These are phyloP conservation scores for Protomyces lactucae-debilis DNA, from an alignment of 1,139 yeast species.

Conservation along the genomic window DNA sequence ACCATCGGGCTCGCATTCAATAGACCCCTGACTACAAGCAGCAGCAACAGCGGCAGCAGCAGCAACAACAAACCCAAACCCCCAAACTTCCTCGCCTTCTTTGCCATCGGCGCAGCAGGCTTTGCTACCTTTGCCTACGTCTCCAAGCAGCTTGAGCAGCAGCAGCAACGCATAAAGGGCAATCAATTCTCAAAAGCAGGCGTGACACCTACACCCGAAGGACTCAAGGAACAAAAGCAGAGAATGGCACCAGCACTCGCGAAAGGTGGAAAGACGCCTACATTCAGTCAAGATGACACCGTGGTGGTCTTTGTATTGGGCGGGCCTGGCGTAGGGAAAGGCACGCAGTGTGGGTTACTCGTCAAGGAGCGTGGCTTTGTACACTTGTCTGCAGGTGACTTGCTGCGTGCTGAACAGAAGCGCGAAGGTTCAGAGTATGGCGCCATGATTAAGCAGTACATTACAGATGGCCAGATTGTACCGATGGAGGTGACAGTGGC, in stretches of 20 bases:
- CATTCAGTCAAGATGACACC: constrained; percentile 22
- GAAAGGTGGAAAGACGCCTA: constrained; percentile 9
- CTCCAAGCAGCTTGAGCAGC: neutral
- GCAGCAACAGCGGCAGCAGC: too few relatives aligned
- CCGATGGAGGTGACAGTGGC: constrained; percentile 95
- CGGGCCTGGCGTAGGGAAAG: constrained; percentile 82
- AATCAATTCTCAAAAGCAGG: constrained; percentile 24
- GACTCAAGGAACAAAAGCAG: constrained; percentile 50
- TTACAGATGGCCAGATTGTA: constrained; percentile 83
- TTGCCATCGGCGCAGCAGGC: constrained; percentile 20
- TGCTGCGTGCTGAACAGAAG: constrained; percentile 82
- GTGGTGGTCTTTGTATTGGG: constrained; percentile 85
- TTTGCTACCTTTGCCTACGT: constrained; percentile 13
- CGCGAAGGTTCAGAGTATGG: constrained; percentile 82
- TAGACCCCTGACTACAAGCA: too few relatives aligned
- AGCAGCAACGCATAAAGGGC: constrained; percentile 12
- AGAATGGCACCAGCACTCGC: constrained; percentile 38
- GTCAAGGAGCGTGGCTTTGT: constrained; percentile 76
- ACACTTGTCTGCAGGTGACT: constrained; percentile 91
- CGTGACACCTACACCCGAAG: constrained; percentile 33
- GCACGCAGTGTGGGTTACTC: constrained; percentile 86
- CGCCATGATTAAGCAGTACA: constrained; percentile 72
- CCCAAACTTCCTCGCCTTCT: constrained; percentile 17
- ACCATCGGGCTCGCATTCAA: too few relatives aligned
- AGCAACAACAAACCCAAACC: constrained; percentile 4